Conservation (phyloP, 2,329 filamentous ascomycete genomes). For the Sporothrix protearum region DNA sequence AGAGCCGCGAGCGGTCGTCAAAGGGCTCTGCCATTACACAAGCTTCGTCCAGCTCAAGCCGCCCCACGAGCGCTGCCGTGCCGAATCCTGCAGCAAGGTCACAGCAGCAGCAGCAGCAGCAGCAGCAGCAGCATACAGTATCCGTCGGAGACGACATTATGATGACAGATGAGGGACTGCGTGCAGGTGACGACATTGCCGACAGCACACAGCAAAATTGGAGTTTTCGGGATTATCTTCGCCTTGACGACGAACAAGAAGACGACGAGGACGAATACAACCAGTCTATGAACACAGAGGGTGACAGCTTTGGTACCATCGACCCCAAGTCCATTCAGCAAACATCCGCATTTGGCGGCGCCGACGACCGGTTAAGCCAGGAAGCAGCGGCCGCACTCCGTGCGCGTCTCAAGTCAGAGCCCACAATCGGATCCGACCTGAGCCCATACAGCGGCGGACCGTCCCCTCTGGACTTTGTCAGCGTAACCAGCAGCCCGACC, state of each 20-base stretch:
- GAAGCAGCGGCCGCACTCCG: constrained; percentile 15
- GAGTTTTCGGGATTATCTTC: constrained; percentile 40
- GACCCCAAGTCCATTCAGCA: constrained; percentile 36
- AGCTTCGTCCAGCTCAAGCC: neutral
- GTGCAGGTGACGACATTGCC: constrained; percentile 33
- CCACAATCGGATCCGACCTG: constrained; percentile 8
- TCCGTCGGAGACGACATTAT: constrained; percentile 38
- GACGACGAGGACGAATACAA: constrained; percentile 34
- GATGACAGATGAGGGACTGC: constrained; percentile 38
- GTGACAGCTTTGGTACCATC: constrained; percentile 33
- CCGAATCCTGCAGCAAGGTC: neutral
- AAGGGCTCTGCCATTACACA: constrained; percentile 28
- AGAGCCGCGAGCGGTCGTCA: constrained; percentile 30
- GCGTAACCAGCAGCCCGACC: constrained; percentile 56
- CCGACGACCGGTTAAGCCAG: constrained; percentile 30
- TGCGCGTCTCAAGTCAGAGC: neutral
- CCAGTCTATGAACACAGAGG: constrained; percentile 19
- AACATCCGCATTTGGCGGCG: constrained; percentile 10
- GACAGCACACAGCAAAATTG: constrained; percentile 38
- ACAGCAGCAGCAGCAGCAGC: neutral
- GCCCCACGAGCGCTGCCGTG: neutral
- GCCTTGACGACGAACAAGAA: constrained; percentile 40
- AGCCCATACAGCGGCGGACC: constrained; percentile 26
- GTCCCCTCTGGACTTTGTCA: constrained; percentile 48
- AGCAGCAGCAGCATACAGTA: neutral